Conservation (phyloP, 169 alveolate species). For the Plasmodium reichenowi region DNA sequence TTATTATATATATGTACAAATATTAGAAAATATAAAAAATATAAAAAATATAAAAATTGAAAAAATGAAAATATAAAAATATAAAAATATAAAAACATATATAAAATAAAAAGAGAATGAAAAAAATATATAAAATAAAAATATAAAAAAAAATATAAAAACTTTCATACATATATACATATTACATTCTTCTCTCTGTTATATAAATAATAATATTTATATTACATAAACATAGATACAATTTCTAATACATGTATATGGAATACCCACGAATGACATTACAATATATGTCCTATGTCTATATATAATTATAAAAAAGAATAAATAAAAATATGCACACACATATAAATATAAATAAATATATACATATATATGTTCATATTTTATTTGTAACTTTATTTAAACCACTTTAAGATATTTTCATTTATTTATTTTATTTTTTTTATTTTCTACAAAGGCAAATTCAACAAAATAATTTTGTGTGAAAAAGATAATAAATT, state of each 20-base stretch:
- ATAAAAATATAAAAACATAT: neutral
- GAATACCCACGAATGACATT: no score
- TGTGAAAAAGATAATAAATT: conserved; percentile 48
- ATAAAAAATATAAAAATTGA: neutral
- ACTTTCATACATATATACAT: neutral
- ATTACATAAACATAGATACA: no score
- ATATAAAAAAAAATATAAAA: neutral
- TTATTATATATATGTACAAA: no score
- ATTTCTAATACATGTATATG: no score
- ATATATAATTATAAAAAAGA: no score
- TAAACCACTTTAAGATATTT: neutral
- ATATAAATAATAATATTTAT: neutral
- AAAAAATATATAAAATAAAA: neutral
- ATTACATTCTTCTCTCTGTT: conserved; percentile 1
- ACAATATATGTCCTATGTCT: no score
- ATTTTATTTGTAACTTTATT: neutral
- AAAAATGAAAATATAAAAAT: neutral
- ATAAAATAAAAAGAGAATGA: neutral
- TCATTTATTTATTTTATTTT: neutral
- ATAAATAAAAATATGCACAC: no score
- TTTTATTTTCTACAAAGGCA: conserved; percentile 5
- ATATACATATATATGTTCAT: no score
- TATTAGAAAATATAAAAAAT: neutral
- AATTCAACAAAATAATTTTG: conserved; percentile 29
- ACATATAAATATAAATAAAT: no score